Conservation (phyloP, 305 asterid species). For the Fraxinus ornus region DNA sequence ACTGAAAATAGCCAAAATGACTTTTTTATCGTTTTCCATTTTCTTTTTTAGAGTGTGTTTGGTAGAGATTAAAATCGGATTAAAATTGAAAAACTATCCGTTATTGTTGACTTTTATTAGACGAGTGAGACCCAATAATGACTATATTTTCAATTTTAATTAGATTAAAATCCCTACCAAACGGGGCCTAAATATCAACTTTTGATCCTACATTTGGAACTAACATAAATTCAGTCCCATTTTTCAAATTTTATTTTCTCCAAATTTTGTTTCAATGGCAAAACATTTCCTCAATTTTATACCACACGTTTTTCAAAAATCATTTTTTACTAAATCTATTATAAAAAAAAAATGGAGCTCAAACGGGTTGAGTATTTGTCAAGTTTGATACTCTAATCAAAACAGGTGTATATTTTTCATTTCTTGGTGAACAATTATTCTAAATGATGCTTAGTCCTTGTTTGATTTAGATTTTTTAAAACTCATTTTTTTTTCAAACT, state of each 20-base stretch:
- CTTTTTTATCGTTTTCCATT: too few relatives aligned
- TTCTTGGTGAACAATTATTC: neutral
- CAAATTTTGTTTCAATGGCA: neutral
- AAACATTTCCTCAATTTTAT: neutral
- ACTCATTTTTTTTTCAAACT: neutral
- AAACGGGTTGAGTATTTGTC: neutral
- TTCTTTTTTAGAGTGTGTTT: too few relatives aligned
- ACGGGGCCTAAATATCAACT: neutral
- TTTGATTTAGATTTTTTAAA: neutral
- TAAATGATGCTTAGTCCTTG: neutral
- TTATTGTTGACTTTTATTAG: too few relatives aligned
- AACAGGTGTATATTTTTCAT: neutral
- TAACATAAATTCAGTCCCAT: neutral
- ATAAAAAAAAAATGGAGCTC: neutral
- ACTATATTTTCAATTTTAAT: too few relatives aligned
- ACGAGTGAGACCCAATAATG: too few relatives aligned
- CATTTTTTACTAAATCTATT: neutral
- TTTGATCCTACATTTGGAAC: neutral
- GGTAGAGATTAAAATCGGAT: too few relatives aligned
- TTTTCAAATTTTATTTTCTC: neutral
- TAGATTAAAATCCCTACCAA: too few relatives aligned
- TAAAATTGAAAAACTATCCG: too few relatives aligned
- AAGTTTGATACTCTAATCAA: neutral
- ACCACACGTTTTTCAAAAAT: too few relatives aligned
- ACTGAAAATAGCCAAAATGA: too few relatives aligned